These are phyloP conservation scores for Cordyceps farinosa DNA, from an alignment of 2,329 filamentous ascomycete species.

Conservation along the genomic window DNA sequence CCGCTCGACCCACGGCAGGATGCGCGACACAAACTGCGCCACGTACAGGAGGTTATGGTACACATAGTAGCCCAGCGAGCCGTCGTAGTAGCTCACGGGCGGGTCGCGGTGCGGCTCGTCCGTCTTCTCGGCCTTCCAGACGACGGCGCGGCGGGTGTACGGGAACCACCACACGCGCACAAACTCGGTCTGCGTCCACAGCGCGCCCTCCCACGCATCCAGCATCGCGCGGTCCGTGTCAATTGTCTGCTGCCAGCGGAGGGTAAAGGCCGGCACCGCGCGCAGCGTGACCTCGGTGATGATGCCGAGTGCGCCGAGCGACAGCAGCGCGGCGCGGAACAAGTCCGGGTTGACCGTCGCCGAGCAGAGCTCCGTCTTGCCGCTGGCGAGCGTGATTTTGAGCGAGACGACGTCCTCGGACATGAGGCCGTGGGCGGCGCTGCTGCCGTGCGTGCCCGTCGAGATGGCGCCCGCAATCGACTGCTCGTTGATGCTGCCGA, in stretches of 20 bases:
- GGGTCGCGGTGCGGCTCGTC: constrained; percentile 57
- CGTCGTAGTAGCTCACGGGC: constrained; percentile 74
- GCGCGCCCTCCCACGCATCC: constrained; percentile 63
- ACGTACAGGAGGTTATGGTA: constrained; percentile 89
- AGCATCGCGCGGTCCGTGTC: constrained; percentile 67
- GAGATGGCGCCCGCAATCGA: constrained; percentile 88
- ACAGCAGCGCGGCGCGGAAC: constrained; percentile 83
- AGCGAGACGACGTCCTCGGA: constrained; percentile 73
- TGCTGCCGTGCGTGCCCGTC: constrained; percentile 91
- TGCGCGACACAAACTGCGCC: constrained; percentile 70
- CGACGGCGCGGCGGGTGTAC: constrained; percentile 80
- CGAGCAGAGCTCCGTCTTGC: constrained; percentile 67
- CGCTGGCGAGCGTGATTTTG: constrained; percentile 78
- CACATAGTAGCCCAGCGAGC: constrained; percentile 75
- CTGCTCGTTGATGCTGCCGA: constrained; percentile 94
- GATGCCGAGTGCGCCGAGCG: constrained; percentile 85
- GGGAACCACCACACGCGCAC: constrained; percentile 98
- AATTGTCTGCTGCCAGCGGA: constrained; percentile 81
- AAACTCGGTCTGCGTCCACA: constrained; percentile 86
- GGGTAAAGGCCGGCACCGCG: constrained; percentile 75
- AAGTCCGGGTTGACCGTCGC: constrained; percentile 69
- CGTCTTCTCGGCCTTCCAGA: constrained; percentile 85
- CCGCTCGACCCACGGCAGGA: constrained; percentile 89
- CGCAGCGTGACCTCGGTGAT: constrained; percentile 85
- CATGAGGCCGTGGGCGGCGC: constrained; percentile 75